Base-by-base conservation (phyloP, 1,284 basidiomycete genomes). In the Peniophora sp. region DNA sequence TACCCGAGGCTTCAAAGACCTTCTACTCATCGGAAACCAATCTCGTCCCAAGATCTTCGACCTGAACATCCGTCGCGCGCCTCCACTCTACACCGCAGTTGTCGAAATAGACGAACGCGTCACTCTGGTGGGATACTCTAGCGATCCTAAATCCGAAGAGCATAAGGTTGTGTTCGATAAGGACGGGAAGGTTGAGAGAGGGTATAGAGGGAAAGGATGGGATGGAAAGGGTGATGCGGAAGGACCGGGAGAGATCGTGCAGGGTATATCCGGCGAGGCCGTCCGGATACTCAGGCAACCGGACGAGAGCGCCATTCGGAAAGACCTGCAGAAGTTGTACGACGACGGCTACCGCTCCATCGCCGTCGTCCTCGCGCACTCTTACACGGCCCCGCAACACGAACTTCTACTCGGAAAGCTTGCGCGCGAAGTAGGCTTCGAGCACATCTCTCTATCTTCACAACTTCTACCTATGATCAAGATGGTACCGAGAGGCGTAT, bases 81-180 rank as follows among this genome's bases (percentile, higher is more conserved):
- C 81, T 0, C 87, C 91, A 3, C 73, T 97, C 2, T 97, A 96
- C 65, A 79, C 82, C 1, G 74, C 75, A 1, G 86, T 97, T 1
- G 63, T 96, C 20, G 93, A 97, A 65, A 83, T 97, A 1, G 92
- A 97, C 61, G 96, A 99, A 68, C 83, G 96, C 2, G 94, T 98
- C 3, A 97, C 95, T 0, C 77, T 97, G 6, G 86, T 97, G 0
- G 94, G 94, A 6, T 97, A 92, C 63, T 92, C 93, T 0, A 90
- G 85, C 11, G 95, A 98, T 61, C 93, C 94, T 0, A 68, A 84
- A 35, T 80, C 85, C 0, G 83, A 83, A 50, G 79, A 84, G 48
- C 81, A 96, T 57, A 81, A 82, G 0, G 70, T 94, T 3, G 72
- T 81, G 53, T 96, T 94, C 59, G 77, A 85, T 57, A 79, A 81